Base-by-base conservation (phyloP, 2,329 filamentous ascomycete genomes). In the Cyphellophora europaea region DNA sequence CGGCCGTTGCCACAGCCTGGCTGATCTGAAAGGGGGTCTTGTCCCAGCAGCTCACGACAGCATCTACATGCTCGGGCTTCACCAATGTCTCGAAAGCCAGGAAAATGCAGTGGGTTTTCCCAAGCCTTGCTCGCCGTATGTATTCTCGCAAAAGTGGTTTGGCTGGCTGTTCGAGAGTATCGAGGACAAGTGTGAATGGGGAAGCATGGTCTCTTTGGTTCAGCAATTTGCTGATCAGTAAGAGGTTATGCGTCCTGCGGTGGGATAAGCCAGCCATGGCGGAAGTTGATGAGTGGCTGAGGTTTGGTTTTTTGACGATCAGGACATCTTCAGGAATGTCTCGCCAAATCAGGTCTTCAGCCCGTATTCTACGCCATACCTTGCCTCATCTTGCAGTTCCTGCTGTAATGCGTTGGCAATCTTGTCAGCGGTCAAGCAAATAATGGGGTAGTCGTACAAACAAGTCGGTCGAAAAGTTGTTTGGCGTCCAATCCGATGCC, bases 101-200 rank as follows among this genome's bases (percentile, higher is more conserved):
- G 50, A 84, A 81, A 4, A 51, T 33, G 5, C 39, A 43, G 21
- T 27, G 38, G 3, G 27, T 37, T 16, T 44, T 45, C n/a, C 42
- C 44, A 5, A 44, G 27, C 33, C 80, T 83, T 36, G 82, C 85
- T 49, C 88, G 72, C 30, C 69, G 66, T 35, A 83, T 74, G 57
- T 89, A 84, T 57, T 94, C 87, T 12, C 66, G 62, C 2, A 89
- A 45, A 3, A 94, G 61, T 1, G 79, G 78, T 18, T 67, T 69
- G 5, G 78, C 83, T 16, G 79, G 77, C 60, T 94, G 87, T 61
- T 93, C 86, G 18, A 95, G 67, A 19, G 72, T 84, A 58, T 96
- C 89, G 37, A 94, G 68, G 3, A 95, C 61, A 16, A 96, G 66
- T 0, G 88, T 95, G 51, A 96, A 77, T 3, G 89, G 89, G 32